Conservation (phyloP, 371 early-diverging fungal genomes). For the Circinella umbellata region DNA sequence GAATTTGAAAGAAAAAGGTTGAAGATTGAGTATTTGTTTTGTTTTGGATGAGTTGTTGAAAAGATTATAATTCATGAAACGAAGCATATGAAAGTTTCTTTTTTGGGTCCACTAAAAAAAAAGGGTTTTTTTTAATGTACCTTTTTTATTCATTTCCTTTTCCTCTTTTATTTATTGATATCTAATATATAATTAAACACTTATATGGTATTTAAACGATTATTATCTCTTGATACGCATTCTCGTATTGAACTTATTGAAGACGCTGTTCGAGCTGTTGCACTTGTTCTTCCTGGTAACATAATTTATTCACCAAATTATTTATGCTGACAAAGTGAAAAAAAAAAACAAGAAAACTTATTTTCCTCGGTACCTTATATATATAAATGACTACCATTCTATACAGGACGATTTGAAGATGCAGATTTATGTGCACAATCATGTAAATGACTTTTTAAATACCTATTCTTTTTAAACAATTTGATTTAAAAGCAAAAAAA, state of each 20-base stretch:
- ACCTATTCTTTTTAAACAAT: neutral
- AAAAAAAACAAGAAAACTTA: neutral
- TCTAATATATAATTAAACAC: too few relatives aligned
- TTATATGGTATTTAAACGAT: neutral
- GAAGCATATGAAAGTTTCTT: too few relatives aligned
- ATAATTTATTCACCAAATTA: conserved; percentile 6
- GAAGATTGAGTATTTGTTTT: too few relatives aligned
- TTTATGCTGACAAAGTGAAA: conserved; percentile 5
- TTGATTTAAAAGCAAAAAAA: too few relatives aligned
- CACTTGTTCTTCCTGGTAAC: conserved; percentile 18
- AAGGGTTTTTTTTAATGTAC: too few relatives aligned
- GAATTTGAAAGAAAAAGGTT: too few relatives aligned
- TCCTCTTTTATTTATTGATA: too few relatives aligned
- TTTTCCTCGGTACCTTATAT: neutral
- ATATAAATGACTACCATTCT: neutral
- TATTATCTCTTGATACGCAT: conserved; percentile 2
- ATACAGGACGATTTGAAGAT: conserved; percentile 28
- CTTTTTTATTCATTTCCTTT: too few relatives aligned
- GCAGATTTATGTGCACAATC: conserved; percentile 28
- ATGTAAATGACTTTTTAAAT: conserved; percentile 5
- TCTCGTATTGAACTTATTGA: conserved; percentile 17
- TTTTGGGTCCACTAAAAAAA: too few relatives aligned
- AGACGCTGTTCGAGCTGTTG: conserved; percentile 11
- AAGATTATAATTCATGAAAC: too few relatives aligned
- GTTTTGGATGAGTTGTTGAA: too few relatives aligned